Base-by-base conservation (phyloP, 768 basidiomycete genomes). In the Mycena maculata region DNA sequence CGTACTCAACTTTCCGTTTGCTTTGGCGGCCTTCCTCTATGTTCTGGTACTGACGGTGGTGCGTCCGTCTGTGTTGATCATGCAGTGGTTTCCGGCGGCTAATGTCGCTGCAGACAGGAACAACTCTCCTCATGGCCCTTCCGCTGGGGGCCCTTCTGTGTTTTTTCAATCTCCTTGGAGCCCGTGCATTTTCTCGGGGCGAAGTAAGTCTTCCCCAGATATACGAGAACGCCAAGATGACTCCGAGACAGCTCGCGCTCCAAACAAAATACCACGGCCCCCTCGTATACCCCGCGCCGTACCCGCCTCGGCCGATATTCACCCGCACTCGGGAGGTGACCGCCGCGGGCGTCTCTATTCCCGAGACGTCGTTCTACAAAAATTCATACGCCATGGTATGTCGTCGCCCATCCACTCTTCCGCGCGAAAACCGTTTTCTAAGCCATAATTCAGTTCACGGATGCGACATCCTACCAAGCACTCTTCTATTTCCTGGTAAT, bases 401-500 rank as follows among this genome's bases (percentile, higher is more conserved):
- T 76, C 20, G n/a, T 56, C 18, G 11, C 4, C 16, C 41, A 30
- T 44, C 38, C 56, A 47, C n/a, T 71, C 11, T 44, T n/a, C 31
- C 2, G 48, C 33, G 16, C 36, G 16, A 18, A 12, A 31, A 50
- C 58, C 22, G 16, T 56, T 57, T 56, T 18, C 30, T 3, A 15
- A 45, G 23, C 12, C 49, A 44, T 28, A 11, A 7, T 49, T 22
- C 70, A 93, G 92, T 94, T 94, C 78, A 89, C 90, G 44, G 93
- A 94, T 72, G 80, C 90, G 41, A 92, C 90, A 6, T 92, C 93
- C 20, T 94, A 93, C 77, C 92, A 92, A 80, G 90, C 93, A 0
- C 84, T 95, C 4, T 94, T 95, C 82, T 94, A 95, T 76, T 95
- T 95, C 79, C 85, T 95, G 66, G 91, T 94, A 54, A 89, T 95